Conservation (phyloP, 192 early-diverging fungal genomes). For the Mortierella claussenii region DNA sequence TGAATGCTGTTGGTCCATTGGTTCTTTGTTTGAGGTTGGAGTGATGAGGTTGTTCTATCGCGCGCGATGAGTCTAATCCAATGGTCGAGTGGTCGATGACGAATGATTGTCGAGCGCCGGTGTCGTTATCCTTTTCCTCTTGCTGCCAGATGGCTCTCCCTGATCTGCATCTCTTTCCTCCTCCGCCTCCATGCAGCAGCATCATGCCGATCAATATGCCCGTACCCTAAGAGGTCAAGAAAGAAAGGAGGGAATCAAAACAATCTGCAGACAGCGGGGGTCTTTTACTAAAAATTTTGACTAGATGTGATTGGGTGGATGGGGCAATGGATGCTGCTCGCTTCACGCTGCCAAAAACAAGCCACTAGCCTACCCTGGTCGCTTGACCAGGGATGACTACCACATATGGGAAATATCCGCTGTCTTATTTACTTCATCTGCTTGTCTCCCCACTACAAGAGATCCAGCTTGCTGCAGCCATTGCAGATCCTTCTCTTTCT, state of each 20-base stretch:
- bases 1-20: background rate
- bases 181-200: too few species aligned
- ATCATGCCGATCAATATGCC: slow-evolving; percentile 15
- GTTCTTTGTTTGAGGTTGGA: too few species aligned
- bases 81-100: too few species aligned
- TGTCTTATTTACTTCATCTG: slow-evolving; percentile 13
- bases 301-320: slow-evolving; percentile 10
- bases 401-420: background rate
- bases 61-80: too few species aligned
- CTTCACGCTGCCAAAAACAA: background rate
- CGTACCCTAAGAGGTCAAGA: slow-evolving; percentile 57
- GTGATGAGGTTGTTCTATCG: slow-evolving; percentile 1
- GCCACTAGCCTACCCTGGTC: slow-evolving; percentile 3
- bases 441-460: slow-evolving; percentile 5
- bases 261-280: slow-evolving; percentile 6
- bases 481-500: slow-evolving; percentile 50
- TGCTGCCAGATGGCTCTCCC: too few species aligned
- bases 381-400: slow-evolving; percentile 20
- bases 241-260: slow-evolving; percentile 53
- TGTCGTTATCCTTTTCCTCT: too few species aligned
- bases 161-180: too few species aligned
- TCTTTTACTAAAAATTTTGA: slow-evolving; percentile 5
- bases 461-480: slow-evolving; percentile 5
- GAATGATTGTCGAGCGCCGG: too few species aligned
- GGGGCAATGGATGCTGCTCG: too few species aligned